phyloP scores from a whole-genome alignment of 345 rosid species.

The Punica granatum region DNA sequence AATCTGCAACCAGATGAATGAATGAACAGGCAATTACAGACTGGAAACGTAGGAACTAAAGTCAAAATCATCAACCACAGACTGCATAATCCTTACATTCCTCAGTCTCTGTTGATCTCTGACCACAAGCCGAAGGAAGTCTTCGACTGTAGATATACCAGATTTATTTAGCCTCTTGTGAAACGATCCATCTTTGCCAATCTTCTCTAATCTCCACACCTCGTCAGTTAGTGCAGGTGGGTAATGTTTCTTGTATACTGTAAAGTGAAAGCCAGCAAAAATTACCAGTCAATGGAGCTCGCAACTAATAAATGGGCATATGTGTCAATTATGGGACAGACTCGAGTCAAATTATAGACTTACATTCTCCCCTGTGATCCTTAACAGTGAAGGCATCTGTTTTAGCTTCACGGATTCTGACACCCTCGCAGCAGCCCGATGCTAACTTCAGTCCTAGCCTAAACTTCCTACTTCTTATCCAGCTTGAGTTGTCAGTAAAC shows the following conservation, averaged over 20 bases:
- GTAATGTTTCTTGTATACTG: constrained; percentile 97
- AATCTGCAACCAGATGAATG: constrained; percentile 37
- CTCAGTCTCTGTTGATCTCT: constrained; percentile 73
- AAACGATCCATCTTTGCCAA: constrained; percentile 94
- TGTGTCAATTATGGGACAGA: neutral
- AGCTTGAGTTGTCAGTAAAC: constrained; percentile 94
- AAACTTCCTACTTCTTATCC: constrained; percentile 97
- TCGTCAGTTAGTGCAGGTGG: constrained; percentile 89
- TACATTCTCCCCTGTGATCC: constrained; percentile 97
- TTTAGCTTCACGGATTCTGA: constrained; percentile 88
- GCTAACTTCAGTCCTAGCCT: constrained; percentile 82
- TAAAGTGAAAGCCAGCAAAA: constrained; percentile 1
- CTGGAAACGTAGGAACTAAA: neutral
- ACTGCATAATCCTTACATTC: constrained; percentile 41
- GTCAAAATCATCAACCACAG: neutral
- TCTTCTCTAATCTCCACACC: constrained; percentile 96
- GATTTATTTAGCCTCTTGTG: constrained; percentile 91
- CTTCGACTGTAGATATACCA: constrained; percentile 78
- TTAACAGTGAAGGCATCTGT: constrained; percentile 95
- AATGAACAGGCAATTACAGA: constrained; percentile 13
- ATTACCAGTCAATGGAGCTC: neutral
- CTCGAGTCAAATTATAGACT: constrained; percentile 18
- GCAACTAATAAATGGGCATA: neutral
- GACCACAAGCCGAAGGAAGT: constrained; percentile 74
- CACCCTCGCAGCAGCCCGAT: constrained; percentile 57